Conservation (phyloP, 208 protist species). For the Strigomonas culicis region DNA sequence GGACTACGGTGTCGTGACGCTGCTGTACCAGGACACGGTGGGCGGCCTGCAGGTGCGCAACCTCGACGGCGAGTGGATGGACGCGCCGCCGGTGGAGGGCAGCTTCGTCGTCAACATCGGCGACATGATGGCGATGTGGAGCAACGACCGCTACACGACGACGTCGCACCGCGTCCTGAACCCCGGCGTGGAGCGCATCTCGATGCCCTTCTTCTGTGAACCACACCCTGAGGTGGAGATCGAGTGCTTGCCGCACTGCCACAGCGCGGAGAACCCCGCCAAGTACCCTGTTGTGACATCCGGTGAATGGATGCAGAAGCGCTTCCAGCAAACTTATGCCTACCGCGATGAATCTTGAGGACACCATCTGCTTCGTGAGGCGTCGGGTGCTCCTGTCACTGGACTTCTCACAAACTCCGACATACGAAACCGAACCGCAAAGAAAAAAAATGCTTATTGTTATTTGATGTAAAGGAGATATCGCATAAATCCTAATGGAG, state of each 20-base stretch:
- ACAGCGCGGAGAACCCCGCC: slow-evolving; percentile 46
- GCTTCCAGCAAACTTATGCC: slow-evolving; percentile 68
- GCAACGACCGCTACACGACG: slow-evolving; percentile 68
- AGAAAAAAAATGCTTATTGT: no score
- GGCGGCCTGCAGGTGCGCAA: slow-evolving; percentile 64
- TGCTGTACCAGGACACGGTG: slow-evolving; percentile 65
- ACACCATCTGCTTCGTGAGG: no score
- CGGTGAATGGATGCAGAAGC: slow-evolving; percentile 62
- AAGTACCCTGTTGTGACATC: slow-evolving; percentile 53
- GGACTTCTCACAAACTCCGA: no score
- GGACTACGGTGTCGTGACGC: slow-evolving; percentile 81
- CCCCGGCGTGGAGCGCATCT: slow-evolving; percentile 62
- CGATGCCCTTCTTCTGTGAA: slow-evolving; percentile 85
- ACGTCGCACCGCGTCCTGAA: slow-evolving; percentile 72
- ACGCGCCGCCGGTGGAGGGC: slow-evolving; percentile 41
- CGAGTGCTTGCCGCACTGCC: slow-evolving; percentile 59
- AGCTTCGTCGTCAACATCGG: slow-evolving; percentile 86
- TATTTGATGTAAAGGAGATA: no score
- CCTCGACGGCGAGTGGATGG: slow-evolving; percentile 57
- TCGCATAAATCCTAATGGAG: no score
- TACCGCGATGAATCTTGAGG: no score
- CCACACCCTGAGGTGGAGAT: slow-evolving; percentile 67
- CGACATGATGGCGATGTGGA: slow-evolving; percentile 87
- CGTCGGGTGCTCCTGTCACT: no score
- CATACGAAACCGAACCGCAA: no score